These are phyloP conservation scores for Pulveroboletus sp. DNA, from an alignment of 768 basidiomycete genomes.

Conservation along the genomic window DNA sequence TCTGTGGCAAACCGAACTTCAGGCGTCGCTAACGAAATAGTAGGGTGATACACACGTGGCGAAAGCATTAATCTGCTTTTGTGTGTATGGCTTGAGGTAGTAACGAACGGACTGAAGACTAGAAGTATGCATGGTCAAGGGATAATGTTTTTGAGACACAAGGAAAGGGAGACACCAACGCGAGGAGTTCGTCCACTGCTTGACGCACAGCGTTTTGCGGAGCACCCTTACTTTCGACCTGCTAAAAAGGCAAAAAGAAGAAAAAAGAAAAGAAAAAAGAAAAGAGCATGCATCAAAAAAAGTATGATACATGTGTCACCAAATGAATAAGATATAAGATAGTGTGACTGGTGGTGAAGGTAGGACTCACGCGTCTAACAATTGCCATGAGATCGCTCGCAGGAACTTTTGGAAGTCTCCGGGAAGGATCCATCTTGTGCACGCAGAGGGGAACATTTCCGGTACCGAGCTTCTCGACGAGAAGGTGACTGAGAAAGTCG, in stretches of 20 bases:
- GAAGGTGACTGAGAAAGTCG: slow-evolving; percentile 84
- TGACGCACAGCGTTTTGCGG: slow-evolving; percentile 57
- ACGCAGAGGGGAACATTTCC: slow-evolving; percentile 75
- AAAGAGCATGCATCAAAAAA: slow-evolving; percentile 16
- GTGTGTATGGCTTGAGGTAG: slow-evolving; percentile 68
- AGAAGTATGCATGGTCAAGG: slow-evolving; percentile 17
- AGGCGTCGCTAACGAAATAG: slow-evolving; percentile 24
- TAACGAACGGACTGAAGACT: slow-evolving; percentile 74
- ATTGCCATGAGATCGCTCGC: slow-evolving; percentile 62
- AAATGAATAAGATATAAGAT: slow-evolving; percentile 24
- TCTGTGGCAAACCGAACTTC: slow-evolving; percentile 38
- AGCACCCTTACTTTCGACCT: slow-evolving; percentile 53
- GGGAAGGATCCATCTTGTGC: slow-evolving; percentile 83
- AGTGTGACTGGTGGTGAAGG: slow-evolving; percentile 24
- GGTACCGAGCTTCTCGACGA: slow-evolving; percentile 85
- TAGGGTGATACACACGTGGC: slow-evolving; percentile 66
- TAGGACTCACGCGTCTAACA: slow-evolving; percentile 66
- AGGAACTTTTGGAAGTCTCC: slow-evolving; percentile 72
- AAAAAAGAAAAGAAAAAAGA: slow-evolving; percentile 10
- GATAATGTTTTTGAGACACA: slow-evolving; percentile 8
- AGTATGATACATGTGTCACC: slow-evolving; percentile 15
- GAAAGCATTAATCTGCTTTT: slow-evolving; percentile 87
- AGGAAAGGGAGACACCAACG: slow-evolving; percentile 45
- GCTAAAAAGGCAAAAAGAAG: slow-evolving; percentile 34
- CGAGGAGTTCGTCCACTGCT: slow-evolving; percentile 74